These are phyloP conservation scores for Cyclotella sp. DNA, from an alignment of 108 stramenopile species.

Conservation along the genomic window DNA sequence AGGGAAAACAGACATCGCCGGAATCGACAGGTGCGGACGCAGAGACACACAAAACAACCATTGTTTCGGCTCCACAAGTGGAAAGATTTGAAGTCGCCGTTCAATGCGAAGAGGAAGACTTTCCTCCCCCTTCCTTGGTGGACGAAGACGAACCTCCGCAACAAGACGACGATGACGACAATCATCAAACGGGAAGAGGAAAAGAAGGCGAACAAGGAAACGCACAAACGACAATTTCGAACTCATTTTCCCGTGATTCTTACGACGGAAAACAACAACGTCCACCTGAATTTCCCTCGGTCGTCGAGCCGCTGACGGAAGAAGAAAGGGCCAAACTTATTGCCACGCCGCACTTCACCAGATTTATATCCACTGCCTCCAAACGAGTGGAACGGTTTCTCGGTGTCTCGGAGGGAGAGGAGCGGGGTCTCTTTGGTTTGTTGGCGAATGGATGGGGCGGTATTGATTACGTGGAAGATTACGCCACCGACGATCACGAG, in stretches of 20 bases:
- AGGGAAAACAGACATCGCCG: neutral
- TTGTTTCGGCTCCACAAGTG: conserved; percentile 20
- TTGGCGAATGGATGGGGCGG: neutral
- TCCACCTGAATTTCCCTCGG: neutral
- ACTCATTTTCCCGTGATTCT: too few relatives aligned
- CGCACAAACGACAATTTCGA: neutral
- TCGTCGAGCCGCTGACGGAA: conserved; percentile 14
- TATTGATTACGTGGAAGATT: conserved; percentile 41
- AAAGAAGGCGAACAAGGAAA: neutral
- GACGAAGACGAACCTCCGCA: conserved; percentile 55
- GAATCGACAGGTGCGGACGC: conserved; percentile 7
- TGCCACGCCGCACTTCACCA: conserved; percentile 62
- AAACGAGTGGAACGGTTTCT: conserved; percentile 86
- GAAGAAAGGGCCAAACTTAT: conserved; percentile 71
- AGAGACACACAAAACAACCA: neutral
- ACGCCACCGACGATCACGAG: conserved; percentile 56
- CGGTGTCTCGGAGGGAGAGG: conserved; percentile 55
- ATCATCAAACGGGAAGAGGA: neutral
- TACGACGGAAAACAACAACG: too few relatives aligned
- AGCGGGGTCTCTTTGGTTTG: neutral
- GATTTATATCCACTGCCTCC: conserved; percentile 78
- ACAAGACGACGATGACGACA: conserved; percentile 25
- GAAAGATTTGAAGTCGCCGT: conserved; percentile 83
- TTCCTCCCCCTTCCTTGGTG: conserved; percentile 59
- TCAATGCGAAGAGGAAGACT: conserved; percentile 82